Conservation (phyloP, 345 rosid genomes). For the Syzygium aromaticum region DNA sequence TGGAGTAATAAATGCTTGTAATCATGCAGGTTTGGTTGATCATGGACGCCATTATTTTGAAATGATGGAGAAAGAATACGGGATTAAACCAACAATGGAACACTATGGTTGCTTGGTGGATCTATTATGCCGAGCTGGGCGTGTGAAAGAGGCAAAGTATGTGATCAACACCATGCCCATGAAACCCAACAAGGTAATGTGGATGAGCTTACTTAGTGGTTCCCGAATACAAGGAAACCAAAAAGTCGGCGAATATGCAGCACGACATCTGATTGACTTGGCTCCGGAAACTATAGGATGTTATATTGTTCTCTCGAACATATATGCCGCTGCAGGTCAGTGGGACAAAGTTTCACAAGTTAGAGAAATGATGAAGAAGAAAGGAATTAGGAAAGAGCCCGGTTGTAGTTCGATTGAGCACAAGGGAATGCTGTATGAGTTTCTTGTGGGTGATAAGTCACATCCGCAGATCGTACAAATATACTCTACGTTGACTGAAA, state of each 20-base stretch:
- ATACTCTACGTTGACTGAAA: conserved; percentile 31
- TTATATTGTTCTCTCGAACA: conserved; percentile 51
- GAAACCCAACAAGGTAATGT: conserved; percentile 45
- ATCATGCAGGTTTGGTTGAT: conserved; percentile 57
- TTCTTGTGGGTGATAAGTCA: conserved; percentile 35
- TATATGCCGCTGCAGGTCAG: conserved; percentile 54
- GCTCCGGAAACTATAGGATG: conserved; percentile 48
- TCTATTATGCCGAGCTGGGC: conserved; percentile 44
- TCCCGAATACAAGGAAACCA: conserved; percentile 39
- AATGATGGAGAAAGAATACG: conserved; percentile 38
- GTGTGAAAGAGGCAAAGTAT: conserved; percentile 46
- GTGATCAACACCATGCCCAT: conserved; percentile 43
- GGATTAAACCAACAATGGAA: conserved; percentile 41
- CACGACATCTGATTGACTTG: conserved; percentile 25
- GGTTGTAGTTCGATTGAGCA: conserved; percentile 44
- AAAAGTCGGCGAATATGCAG: conserved; percentile 48
- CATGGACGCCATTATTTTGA: conserved; percentile 43
- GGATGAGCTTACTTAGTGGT: conserved; percentile 55
- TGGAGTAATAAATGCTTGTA: conserved; percentile 65
- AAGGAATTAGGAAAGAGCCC: conserved; percentile 32
- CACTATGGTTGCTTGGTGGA: conserved; percentile 70
- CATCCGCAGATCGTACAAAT: conserved; percentile 26
- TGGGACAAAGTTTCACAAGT: conserved; percentile 43
- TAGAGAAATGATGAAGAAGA: conserved; percentile 42
- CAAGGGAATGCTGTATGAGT: conserved; percentile 28